Evolutionary conservation across 176 grass and related monocot species (phyloP).

Genomic region (Coix lacrymajobi): DNA sequence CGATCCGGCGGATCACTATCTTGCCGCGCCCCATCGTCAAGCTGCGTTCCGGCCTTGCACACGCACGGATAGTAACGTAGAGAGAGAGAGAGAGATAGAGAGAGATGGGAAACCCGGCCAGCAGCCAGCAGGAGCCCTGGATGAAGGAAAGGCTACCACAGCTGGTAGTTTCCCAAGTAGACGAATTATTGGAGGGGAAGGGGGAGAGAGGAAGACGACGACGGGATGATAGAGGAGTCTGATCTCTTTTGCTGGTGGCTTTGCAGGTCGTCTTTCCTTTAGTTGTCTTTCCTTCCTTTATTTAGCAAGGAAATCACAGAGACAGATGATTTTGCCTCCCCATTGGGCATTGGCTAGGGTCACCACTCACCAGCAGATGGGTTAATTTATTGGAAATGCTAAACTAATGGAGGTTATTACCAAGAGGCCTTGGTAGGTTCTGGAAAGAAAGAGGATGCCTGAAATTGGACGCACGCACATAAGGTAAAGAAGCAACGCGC

Average conservation of each 20-base stretch:
- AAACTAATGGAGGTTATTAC: constrained; percentile 25
- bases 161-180: background rate
- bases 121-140: background rate
- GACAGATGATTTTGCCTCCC: constrained; percentile 11
- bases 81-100: constrained; percentile 2
- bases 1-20: constrained; percentile 89
- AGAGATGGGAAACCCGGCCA: constrained; percentile 9
- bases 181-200: constrained; percentile 20
- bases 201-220: constrained; percentile 21
- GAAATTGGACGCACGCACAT: constrained; percentile 20
- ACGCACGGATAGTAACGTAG: background rate
- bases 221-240: constrained; percentile 15
- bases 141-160: background rate
- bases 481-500: background rate
- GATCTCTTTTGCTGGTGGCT: constrained; percentile 27
- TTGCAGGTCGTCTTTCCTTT: constrained; percentile 37
- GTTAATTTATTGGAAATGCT: constrained; percentile 33
- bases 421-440: constrained; percentile 17
- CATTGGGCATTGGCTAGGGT: constrained; percentile 42
- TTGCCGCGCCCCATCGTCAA: constrained; percentile 77
- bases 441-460: constrained; percentile 25
- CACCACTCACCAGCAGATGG: too few species aligned
- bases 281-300: constrained; percentile 35
- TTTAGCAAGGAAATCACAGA: constrained; percentile 40
- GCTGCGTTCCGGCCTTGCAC: background rate